These are phyloP conservation scores for Saturnispora quitensis DNA, from an alignment of 805 yeast species.

Conservation along the genomic window DNA sequence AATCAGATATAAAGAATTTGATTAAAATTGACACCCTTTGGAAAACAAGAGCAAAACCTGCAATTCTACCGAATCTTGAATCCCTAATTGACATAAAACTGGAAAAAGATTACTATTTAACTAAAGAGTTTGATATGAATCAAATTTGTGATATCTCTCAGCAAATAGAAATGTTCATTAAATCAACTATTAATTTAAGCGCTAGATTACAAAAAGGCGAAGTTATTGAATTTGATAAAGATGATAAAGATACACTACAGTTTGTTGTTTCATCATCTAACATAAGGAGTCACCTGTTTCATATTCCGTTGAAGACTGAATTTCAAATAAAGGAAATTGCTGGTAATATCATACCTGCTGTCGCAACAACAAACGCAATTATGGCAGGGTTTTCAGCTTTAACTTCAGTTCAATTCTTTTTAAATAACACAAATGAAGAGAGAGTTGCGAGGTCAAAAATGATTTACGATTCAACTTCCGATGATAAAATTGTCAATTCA, in stretches of 20 bases:
- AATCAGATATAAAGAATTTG: conserved; percentile 71
- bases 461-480: conserved; percentile 44
- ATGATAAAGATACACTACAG: conserved; percentile 82
- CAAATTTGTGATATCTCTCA: conserved; percentile 54
- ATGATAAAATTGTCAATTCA: conserved; percentile 56
- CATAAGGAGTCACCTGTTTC: conserved; percentile 60
- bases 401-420: conserved; percentile 50
- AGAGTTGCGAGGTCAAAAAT: conserved; percentile 32
- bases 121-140: conserved; percentile 26
- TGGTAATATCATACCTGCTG: conserved; percentile 96
- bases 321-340: conserved; percentile 92
- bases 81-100: not conserved
- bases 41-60: conserved; percentile 64
- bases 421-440: conserved; percentile 13
- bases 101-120: not conserved
- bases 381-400: conserved; percentile 83
- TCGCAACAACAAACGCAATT: conserved; percentile 95
- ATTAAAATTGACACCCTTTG: conserved; percentile 65
- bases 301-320: conserved; percentile 61
- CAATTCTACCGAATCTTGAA: conserved; percentile 36
- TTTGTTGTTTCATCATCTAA: conserved; percentile 86
- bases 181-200: conserved; percentile 42
- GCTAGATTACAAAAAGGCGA: conserved; percentile 33
- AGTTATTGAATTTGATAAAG: conserved; percentile 75
- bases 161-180: conserved; percentile 49